Conservation (phyloP, 2,329 filamentous ascomycete species). For the Chrysoporthe austroafricana region DNA sequence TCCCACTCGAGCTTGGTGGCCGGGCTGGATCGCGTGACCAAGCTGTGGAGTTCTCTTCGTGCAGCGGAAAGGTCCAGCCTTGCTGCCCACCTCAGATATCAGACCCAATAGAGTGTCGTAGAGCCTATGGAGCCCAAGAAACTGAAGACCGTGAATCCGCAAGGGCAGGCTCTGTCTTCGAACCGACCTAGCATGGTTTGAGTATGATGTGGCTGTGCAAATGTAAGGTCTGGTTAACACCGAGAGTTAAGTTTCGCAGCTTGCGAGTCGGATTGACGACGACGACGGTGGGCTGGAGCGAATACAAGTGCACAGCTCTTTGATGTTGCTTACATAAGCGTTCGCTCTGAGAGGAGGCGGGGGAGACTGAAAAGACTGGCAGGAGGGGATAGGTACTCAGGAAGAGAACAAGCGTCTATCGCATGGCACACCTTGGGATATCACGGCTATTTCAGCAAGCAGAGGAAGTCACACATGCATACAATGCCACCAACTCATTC, state of each 20-base stretch:
- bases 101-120: background rate
- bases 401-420: no score
- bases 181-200: background rate
- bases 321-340: no score
- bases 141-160: background rate
- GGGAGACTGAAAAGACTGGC: no score
- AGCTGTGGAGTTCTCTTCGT: background rate
- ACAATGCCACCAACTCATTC: background rate
- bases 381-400: no score
- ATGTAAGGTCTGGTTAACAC: background rate
- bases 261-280: background rate
- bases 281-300: background rate
- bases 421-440: no score
- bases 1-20: background rate
- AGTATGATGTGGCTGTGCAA: background rate
- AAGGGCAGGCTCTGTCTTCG: no score
- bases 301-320: background rate
- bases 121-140: background rate
- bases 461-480: background rate
- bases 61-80: background rate
- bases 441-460: background rate
- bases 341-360: no score
- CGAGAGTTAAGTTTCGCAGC: background rate
- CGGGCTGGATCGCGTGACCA: background rate
- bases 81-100: background rate